Base-by-base conservation (phyloP, 352 stramenopile species). In the Peronospora destructor region DNA sequence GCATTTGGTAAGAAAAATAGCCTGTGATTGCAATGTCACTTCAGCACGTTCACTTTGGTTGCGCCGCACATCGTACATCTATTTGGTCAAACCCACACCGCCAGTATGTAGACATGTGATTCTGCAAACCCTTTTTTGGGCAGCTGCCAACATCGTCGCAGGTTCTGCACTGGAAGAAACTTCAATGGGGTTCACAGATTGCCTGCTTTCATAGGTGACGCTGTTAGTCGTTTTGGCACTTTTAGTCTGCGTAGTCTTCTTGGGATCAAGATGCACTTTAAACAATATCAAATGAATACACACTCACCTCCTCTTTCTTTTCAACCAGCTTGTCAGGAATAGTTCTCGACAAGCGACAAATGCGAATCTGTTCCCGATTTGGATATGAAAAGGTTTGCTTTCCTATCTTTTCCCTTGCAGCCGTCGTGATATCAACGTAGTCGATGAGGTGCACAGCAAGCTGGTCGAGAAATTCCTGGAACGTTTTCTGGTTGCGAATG, bases 401-500 rank as follows among this genome's bases (percentile, higher is more conserved):
- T 0, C 65, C 61, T 69, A 85, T 86, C 9, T 49, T 59, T 16
- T 52, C 34, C n/a, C 73, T 32, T 19, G 74, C 66, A 3, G 49
- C n/a, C 10, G 30, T 32, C 5, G 77, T 87, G 45, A 88, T 78
- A 45, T 91, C 81, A 3, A 76, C 53, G 39, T 84, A 89, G 26
- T 61, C 66, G 43, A 91, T 88, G 17, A 38, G 26, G 30, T 82
- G 56, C 40, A 46, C 39, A 23, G 65, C 61, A 2, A 91, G 66
- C 23, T 78, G 74, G 14, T 84, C 63, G 2, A 91, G 52, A 50
- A 91, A 88, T n/a, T 53, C 59, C 43, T 87, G 66, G 44, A 91
- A 91, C 3, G 81, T 91, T 25, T 64, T 57, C 26, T 81, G 71
- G 43, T 85, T 91, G 29, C 81, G 81, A 43, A 91, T 78, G 12